phyloP scores from a whole-genome alignment of 176 grass and related monocot genomes.

The Eragrostis nindensis region DNA sequence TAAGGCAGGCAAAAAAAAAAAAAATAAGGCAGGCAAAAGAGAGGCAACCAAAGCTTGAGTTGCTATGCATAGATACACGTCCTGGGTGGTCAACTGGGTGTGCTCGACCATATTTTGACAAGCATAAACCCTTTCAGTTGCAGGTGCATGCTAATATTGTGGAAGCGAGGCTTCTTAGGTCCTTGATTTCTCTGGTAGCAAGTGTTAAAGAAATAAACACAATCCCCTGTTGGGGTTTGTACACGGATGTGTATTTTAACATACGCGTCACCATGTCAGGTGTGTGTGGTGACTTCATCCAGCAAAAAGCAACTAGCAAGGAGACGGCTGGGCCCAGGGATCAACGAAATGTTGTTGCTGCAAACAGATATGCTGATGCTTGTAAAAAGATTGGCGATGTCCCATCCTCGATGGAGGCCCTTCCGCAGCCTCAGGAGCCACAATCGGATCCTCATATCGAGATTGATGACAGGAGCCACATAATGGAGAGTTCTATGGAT shows the following conservation, averaged over 20 bases:
- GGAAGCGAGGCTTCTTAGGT: neutral
- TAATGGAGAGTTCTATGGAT: too few relatives aligned
- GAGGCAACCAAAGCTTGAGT: neutral
- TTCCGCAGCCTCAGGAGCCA: neutral
- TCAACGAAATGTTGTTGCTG: neutral
- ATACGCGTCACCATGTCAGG: neutral
- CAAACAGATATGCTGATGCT: neutral
- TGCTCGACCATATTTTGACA: neutral
- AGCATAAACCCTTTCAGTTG: neutral
- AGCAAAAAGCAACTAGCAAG: neutral
- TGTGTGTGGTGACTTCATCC: too few relatives aligned
- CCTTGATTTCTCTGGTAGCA: neutral
- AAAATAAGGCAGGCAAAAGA: neutral
- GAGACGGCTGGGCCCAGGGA: neutral
- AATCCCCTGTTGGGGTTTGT: too few relatives aligned
- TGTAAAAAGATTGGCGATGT: neutral
- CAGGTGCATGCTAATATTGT: neutral
- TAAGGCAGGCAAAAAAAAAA: neutral
- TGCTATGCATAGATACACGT: slow-evolving; percentile 12
- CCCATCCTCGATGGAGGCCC: neutral
- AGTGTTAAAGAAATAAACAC: too few relatives aligned
- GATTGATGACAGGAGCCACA: neutral
- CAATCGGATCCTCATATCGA: neutral
- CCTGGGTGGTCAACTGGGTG: neutral
- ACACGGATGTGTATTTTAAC: too few relatives aligned